Conservation (phyloP, 1,284 basidiomycete genomes). For the Coniophora puteana region DNA sequence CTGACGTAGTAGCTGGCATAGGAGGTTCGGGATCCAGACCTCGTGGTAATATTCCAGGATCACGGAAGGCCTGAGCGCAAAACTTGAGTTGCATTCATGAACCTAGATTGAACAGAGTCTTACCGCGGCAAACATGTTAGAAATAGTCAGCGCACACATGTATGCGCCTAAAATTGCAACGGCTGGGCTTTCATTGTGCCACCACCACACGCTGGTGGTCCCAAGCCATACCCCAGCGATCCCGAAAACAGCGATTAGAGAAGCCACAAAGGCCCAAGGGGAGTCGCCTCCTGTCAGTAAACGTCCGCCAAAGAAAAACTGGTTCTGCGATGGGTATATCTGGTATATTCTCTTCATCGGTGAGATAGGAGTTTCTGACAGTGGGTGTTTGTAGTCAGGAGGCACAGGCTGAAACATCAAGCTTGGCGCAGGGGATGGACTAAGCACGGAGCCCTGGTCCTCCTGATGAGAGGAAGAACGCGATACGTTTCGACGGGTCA, state of each 20-base stretch:
- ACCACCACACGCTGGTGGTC: conserved; percentile 85
- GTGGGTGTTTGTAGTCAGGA: conserved; percentile 30
- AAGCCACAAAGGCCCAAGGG: conserved; percentile 71
- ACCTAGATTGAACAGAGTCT: conserved; percentile 23
- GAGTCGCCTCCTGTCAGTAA: conserved; percentile 84
- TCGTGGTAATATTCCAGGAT: conserved; percentile 89
- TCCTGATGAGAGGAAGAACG: conserved; percentile 21
- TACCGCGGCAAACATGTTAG: conserved; percentile 75
- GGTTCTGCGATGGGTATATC: conserved; percentile 65
- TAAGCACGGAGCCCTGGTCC: conserved; percentile 18
- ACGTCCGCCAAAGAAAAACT: conserved; percentile 70
- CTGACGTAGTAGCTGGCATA: conserved; percentile 54
- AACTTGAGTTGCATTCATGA: conserved; percentile 2
- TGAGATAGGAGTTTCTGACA: conserved; percentile 46
- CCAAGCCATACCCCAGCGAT: conserved; percentile 80
- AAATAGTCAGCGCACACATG: conserved; percentile 70
- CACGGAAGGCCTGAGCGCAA: conserved; percentile 60
- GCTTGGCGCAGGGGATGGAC: conserved; percentile 28
- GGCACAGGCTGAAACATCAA: conserved; percentile 23
- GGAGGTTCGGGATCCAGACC: conserved; percentile 83
- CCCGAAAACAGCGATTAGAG: conserved; percentile 57
- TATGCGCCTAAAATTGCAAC: conserved; percentile 76
- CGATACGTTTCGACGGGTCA: conserved; percentile 10
- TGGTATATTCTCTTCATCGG: conserved; percentile 51
- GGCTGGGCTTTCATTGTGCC: conserved; percentile 72